Conservation (phyloP, 331 rosid genomes). For the Cydonia oblonga region DNA sequence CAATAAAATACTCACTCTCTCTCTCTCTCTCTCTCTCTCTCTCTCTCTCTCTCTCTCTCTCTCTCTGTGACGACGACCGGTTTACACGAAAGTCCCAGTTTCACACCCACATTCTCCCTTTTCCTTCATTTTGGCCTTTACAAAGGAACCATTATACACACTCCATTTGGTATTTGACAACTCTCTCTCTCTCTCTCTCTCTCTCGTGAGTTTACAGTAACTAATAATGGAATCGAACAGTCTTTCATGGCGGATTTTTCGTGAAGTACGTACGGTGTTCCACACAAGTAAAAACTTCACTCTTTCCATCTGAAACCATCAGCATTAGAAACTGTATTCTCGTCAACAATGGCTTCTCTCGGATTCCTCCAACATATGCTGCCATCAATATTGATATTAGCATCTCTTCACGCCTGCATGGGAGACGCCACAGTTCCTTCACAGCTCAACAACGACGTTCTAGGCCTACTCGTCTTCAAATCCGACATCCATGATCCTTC, state of each 20-base stretch:
- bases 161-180: neutral
- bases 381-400: constrained; percentile 6
- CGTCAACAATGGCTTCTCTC: constrained; percentile 9
- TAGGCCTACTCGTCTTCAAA: constrained; percentile 78
- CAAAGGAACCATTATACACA: neutral
- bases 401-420: constrained; percentile 18
- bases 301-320: neutral
- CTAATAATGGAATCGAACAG: neutral
- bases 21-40: too few relatives aligned
- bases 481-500: constrained; percentile 76
- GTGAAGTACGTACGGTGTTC: neutral
- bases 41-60: too few relatives aligned
- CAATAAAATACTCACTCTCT: too few relatives aligned
- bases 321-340: neutral
- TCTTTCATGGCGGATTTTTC: neutral
- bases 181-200: neutral
- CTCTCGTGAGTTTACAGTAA: neutral
- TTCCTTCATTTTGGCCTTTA: neutral
- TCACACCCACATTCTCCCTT: neutral
- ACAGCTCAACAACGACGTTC: constrained; percentile 67
- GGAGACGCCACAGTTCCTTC: constrained; percentile 19
- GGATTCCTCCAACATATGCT: neutral
- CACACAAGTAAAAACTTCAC: neutral
- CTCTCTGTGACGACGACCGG: too few relatives aligned
- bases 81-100: neutral